A percentile compares a stretch with the other conserved stretches of the same genome.
phyloP scores from a whole-genome alignment of 257 asterid genomes.

The Nicotiana obtusifolia region DNA sequence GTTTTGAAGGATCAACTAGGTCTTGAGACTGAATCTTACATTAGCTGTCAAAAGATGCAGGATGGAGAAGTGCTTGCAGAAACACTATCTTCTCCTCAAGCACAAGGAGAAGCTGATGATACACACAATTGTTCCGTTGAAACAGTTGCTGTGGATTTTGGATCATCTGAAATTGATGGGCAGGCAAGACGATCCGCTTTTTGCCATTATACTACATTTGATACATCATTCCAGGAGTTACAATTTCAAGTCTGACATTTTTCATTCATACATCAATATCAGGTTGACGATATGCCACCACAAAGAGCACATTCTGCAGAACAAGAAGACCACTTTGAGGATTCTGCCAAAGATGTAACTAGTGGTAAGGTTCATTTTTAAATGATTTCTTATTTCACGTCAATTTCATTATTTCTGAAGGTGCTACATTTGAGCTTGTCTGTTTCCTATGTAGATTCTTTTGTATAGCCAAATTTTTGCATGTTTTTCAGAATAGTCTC shows the following conservation, averaged over 20 bases:
- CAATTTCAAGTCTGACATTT: neutral
- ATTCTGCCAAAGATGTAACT: slow-evolving; percentile 21
- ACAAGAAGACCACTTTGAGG: slow-evolving; percentile 22
- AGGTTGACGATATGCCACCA: slow-evolving; percentile 21
- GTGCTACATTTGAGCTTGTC: neutral
- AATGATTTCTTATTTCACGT: slow-evolving; percentile 4
- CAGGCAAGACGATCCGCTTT: slow-evolving; percentile 2
- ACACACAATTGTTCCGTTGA: slow-evolving; percentile 4
- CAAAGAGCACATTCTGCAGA: slow-evolving; percentile 12
- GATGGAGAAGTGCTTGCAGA: slow-evolving; percentile 4
- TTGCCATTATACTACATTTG: neutral
- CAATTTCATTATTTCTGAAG: neutral
- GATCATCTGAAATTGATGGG: slow-evolving; percentile 13
- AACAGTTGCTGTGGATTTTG: neutral
- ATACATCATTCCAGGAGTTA: slow-evolving; percentile 1
- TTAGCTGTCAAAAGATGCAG: slow-evolving; percentile 20
- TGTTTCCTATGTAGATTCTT: neutral
- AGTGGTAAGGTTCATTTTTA: slow-evolving; percentile 29
- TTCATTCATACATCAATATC: slow-evolving; percentile 5
- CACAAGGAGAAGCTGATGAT: slow-evolving; percentile 9
- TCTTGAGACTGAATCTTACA: neutral
- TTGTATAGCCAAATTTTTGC: neutral
- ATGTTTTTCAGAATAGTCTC: neutral
- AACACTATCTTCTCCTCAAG: slow-evolving; percentile 15
- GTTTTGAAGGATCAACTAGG: neutral